Evolutionary conservation across 371 early-diverging fungal genomes (phyloP), one percentile per base, ranked within the genome.

Genomic region (Syncephalis plumigaleata): DNA sequence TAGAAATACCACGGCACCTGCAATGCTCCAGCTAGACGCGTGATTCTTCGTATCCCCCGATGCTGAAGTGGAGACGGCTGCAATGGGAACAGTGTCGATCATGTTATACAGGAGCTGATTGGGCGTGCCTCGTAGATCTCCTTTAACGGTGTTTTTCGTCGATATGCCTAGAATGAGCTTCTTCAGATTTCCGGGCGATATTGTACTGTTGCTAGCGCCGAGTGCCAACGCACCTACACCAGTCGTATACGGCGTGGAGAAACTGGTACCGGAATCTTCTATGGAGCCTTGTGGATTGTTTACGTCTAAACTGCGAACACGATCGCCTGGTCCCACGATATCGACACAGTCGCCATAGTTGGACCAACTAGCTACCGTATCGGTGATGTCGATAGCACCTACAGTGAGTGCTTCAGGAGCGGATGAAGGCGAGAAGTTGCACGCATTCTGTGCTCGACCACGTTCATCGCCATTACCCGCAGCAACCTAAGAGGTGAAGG

Each of bases 171-270:
- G 2, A 37, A 42, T 24, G 39, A 49, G 38, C 36, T 44, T 45
- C 43, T 47, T 39, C 36, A 52, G 47, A 11, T 52, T 53, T 21
- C 47, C 39, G 18, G 55, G 15, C 21, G 47, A 39, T 40, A 27
- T 46, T 16, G 52, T 11, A 24, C 51, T 48, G 3, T 44, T 8
- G 26, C 52, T 48, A 11, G 51, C 37, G 39, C 48, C 43, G 61
- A 70, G 55, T 13, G 66, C 42, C 44, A 61, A 45, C 18, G 67
- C 70, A 26, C 63, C 67, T 40, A 70, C 61, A 47, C 70, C 66
- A 20, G 61, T 47, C 27, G 77, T 81, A 59, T 86, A 81, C 5
- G 90, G 90, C 7, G 79, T 58, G 18, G 90, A 84, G 81, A 87
- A 84, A 27, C 77, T 76, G 15, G 87, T 87, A 17, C 89, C 89